A percentile compares a stretch with the other conserved stretches of the same genome.
These are phyloP conservation scores for Kwoniella mangroviensis DNA, from an alignment of 768 basidiomycete genomes.

Conservation along the genomic window DNA sequence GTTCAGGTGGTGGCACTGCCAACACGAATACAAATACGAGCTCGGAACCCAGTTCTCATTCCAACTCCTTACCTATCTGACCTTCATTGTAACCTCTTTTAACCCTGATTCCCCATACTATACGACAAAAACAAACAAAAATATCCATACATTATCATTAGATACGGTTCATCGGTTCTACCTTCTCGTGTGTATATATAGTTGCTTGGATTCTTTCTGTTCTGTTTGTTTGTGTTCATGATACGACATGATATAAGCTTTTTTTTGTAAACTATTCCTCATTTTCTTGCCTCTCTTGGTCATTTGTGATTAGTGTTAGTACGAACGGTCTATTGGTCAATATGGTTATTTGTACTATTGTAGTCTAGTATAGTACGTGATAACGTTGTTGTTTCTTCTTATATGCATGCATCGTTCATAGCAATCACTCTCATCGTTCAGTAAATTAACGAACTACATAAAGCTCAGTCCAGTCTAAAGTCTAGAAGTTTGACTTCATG, in stretches of 20 bases:
- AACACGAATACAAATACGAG: not conserved
- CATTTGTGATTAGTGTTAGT: not conserved
- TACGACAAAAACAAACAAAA: too few relatives aligned
- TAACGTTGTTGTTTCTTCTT: not conserved
- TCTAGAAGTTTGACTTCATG: too few relatives aligned
- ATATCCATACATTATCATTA: too few relatives aligned
- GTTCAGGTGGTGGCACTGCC: conserved; percentile 10
- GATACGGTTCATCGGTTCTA: not conserved
- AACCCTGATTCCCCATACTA: too few relatives aligned
- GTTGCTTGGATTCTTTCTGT: not conserved
- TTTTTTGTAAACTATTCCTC: conserved; percentile 1
- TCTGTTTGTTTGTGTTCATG: not conserved
- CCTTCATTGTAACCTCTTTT: not conserved
- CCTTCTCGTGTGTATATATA: not conserved
- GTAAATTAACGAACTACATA: too few relatives aligned
- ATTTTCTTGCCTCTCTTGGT: not conserved
- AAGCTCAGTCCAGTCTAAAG: too few relatives aligned
- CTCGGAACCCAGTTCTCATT: conserved; percentile 6
- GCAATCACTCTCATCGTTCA: not conserved
- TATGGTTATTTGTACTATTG: not conserved
- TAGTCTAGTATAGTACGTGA: not conserved
- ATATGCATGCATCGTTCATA: not conserved
- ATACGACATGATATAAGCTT: not conserved
- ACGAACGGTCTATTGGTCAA: not conserved
- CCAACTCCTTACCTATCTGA: conserved; percentile 8